Evolutionary conservation across 352 stramenopile genomes (phyloP).

Genomic region (Peronospora belbahrii): DNA sequence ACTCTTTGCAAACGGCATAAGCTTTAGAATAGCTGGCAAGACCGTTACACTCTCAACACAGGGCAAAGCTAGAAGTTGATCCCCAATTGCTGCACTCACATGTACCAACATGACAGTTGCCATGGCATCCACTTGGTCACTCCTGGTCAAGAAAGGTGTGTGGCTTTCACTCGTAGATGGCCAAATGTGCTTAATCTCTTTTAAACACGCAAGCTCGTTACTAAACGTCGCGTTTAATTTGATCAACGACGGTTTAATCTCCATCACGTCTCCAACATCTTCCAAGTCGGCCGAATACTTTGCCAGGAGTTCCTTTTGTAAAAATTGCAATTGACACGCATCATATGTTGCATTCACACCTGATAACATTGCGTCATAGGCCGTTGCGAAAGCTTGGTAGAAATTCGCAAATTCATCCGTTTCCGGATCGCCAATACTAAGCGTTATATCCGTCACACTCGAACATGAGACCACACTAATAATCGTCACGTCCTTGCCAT

Average conservation of each 20-base stretch:
- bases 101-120: constrained; percentile 55
- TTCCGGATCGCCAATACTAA: constrained; percentile 38
- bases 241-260: constrained; percentile 48
- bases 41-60: constrained; percentile 47
- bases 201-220: constrained; percentile 39
- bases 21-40: constrained; percentile 58
- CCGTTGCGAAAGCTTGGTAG: constrained; percentile 44
- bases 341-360: constrained; percentile 44
- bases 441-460: constrained; percentile 32
- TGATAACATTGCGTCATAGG: constrained; percentile 56
- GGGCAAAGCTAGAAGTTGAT: constrained; percentile 36
- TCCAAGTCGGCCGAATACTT: constrained; percentile 29
- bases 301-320: constrained; percentile 44
- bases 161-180: constrained; percentile 33
- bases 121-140: constrained; percentile 33
- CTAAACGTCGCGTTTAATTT: constrained; percentile 30
- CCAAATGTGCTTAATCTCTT: constrained; percentile 39
- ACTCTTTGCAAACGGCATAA: constrained; percentile 65
- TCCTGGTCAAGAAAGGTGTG: constrained; percentile 64
- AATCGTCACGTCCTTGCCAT: constrained; percentile 42
- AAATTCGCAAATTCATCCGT: constrained; percentile 44
- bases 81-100: constrained; percentile 32
- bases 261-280: constrained; percentile 14
- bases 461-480: constrained; percentile 46
- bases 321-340: constrained; percentile 59